These are phyloP conservation scores for Globisporangium cystogenes DNA, from an alignment of 352 stramenopile species.

Conservation along the genomic window DNA sequence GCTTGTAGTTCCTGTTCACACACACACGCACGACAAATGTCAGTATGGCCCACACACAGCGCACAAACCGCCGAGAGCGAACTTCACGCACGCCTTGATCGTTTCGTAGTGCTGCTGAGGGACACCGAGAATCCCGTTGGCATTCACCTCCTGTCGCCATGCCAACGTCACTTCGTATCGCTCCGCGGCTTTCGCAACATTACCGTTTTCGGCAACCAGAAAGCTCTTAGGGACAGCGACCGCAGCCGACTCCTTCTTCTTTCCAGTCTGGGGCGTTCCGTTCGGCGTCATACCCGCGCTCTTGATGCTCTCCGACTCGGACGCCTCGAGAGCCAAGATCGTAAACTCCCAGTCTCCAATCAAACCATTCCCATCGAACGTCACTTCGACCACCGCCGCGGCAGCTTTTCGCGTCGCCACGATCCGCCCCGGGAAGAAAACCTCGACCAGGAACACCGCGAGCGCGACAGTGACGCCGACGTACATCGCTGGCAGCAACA, in stretches of 20 bases:
- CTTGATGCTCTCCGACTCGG: constrained; percentile 34
- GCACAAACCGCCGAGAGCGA: background rate
- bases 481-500: constrained; percentile 53
- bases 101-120: constrained; percentile 56
- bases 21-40: background rate
- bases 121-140: constrained; percentile 54
- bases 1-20: constrained; percentile 62
- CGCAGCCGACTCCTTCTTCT: constrained; percentile 8
- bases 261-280: constrained; percentile 7
- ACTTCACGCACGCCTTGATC: constrained; percentile 53
- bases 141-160: constrained; percentile 75
- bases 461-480: constrained; percentile 31
- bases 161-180: constrained; percentile 58
- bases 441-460: constrained; percentile 50
- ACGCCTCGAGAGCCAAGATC: constrained; percentile 53
- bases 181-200: constrained; percentile 46
- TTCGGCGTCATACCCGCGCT: background rate
- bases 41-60: background rate
- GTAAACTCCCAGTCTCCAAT: constrained; percentile 60
- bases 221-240: constrained; percentile 35
- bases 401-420: constrained; percentile 28
- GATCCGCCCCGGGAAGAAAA: constrained; percentile 44
- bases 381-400: background rate
- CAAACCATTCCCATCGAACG: constrained; percentile 8
- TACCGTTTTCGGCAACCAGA: constrained; percentile 61